These are phyloP conservation scores for Paracamarosporium sp. DNA, from an alignment of 2,329 filamentous ascomycete species.

Conservation along the genomic window DNA sequence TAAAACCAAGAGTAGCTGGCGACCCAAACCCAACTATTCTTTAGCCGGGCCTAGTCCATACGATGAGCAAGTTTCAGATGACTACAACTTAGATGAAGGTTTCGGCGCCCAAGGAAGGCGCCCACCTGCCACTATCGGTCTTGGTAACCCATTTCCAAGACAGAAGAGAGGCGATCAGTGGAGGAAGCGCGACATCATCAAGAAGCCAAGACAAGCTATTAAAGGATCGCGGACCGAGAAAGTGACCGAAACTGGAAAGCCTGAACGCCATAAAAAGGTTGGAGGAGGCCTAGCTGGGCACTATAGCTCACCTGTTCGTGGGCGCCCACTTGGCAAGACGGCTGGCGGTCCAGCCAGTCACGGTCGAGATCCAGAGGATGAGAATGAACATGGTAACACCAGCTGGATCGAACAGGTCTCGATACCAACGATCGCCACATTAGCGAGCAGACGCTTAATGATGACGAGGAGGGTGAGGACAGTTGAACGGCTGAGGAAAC, in stretches of 20 bases:
- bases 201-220: not conserved
- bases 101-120: constrained; percentile 11
- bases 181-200: constrained; percentile 3
- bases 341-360: constrained; percentile 14
- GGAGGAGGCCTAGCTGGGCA: constrained; percentile 10
- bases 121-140: constrained; percentile 1
- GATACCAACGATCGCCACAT: constrained; percentile 4
- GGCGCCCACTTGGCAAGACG: constrained; percentile 5
- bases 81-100: constrained; percentile 12
- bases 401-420: constrained; percentile 14
- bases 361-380: constrained; percentile 13
- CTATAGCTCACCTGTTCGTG: constrained; percentile 9
- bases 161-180: constrained; percentile 7
- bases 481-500: constrained; percentile 4
- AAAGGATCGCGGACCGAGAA: constrained; percentile 4
- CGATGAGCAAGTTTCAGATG: constrained; percentile 4
- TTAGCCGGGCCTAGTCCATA: constrained; percentile 6
- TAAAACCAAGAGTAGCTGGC: too few relatives aligned
- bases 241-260: constrained; percentile 8
- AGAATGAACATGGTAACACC: constrained; percentile 12
- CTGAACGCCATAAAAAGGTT: constrained; percentile 2
- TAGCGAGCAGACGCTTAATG: constrained; percentile 10
- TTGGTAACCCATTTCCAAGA: constrained; percentile 11
- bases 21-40: constrained; percentile 7
- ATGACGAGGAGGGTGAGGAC: constrained; percentile 3